phyloP scores from a whole-genome alignment of 805 yeast genomes.

The Metschnikowia similis region DNA sequence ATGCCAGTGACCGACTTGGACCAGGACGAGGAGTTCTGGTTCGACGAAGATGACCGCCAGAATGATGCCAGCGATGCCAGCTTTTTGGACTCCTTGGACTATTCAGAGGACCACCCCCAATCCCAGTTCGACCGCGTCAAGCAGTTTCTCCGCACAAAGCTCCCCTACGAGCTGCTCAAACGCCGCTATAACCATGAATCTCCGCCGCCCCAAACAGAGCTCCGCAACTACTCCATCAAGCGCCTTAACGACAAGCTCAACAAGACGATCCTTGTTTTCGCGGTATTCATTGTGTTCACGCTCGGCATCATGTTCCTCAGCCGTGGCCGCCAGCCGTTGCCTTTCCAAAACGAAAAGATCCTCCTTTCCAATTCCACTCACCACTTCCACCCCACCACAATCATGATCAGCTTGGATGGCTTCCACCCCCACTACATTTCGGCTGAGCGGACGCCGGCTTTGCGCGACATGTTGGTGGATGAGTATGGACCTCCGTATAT shows the following conservation, averaged over 20 bases:
- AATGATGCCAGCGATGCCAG: background rate
- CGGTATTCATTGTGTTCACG: conserved; percentile 9
- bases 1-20: conserved; percentile 56
- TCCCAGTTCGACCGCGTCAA: background rate
- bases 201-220: background rate
- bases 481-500: conserved; percentile 73
- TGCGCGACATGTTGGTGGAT: conserved; percentile 53
- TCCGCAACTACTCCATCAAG: conserved; percentile 23
- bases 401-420: conserved; percentile 79
- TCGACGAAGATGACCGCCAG: conserved; percentile 14
- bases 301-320: conserved; percentile 8
- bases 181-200: background rate
- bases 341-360: conserved; percentile 13
- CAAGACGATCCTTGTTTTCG: conserved; percentile 13
- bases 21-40: conserved; percentile 32
- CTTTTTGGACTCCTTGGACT: conserved; percentile 16
- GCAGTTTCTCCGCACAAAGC: conserved; percentile 1
- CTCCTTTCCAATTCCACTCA: conserved; percentile 58
- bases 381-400: conserved; percentile 71
- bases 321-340: background rate
- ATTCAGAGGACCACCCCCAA: background rate
- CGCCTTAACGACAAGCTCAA: conserved; percentile 22
- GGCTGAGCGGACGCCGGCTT: conserved; percentile 59
- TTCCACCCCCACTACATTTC: conserved; percentile 87
- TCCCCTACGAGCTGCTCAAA: background rate